Percentiles rank a stretch among this genome's conserved stretches.
phyloP scores from a whole-genome alignment of 2,329 filamentous ascomycete species.

The Alternaria atra region DNA sequence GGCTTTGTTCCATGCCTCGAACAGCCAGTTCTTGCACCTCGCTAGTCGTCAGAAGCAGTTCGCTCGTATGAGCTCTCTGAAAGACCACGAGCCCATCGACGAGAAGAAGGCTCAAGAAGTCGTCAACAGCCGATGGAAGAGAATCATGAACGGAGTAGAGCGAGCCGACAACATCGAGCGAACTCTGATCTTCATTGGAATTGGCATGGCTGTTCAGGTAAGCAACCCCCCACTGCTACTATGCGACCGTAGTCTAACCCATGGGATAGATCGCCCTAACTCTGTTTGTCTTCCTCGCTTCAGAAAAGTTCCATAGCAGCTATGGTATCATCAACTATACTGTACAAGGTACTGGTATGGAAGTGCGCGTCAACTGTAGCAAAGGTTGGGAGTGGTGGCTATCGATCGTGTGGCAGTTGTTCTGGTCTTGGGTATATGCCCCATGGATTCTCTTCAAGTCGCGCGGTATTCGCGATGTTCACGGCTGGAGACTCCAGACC shows the following conservation, averaged over 20 bases:
- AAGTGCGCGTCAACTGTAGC: conserved; percentile 36
- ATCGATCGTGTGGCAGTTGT: conserved; percentile 48
- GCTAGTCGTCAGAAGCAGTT: conserved; percentile 46
- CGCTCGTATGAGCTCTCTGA: conserved; percentile 35
- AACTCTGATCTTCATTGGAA: conserved; percentile 38
- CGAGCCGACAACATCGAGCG: conserved; percentile 39
- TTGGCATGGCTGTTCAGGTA: conserved; percentile 42
- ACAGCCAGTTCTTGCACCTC: conserved; percentile 47
- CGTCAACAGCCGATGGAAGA: conserved; percentile 36
- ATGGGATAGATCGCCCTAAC: conserved; percentile 31
- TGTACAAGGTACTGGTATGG: conserved; percentile 33
- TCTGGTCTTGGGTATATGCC: conserved; percentile 50
- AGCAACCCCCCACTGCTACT: neutral
- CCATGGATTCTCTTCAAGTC: conserved; percentile 48
- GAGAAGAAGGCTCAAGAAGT: conserved; percentile 35
- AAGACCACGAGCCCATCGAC: conserved; percentile 32
- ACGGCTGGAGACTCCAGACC: conserved; percentile 46
- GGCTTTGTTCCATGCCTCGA: conserved; percentile 46
- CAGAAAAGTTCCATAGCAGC: conserved; percentile 44
- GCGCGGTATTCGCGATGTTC: conserved; percentile 44
- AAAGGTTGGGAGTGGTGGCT: conserved; percentile 52
- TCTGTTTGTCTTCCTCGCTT: conserved; percentile 43
- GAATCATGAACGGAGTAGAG: conserved; percentile 34
- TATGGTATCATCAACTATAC: conserved; percentile 45
- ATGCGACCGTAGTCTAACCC: neutral